A percentile compares a stretch with the other conserved stretches of the same genome.
Evolutionary conservation across 345 rosid genomes (phyloP).

Genomic region (Rhizophora apiculata): DNA sequence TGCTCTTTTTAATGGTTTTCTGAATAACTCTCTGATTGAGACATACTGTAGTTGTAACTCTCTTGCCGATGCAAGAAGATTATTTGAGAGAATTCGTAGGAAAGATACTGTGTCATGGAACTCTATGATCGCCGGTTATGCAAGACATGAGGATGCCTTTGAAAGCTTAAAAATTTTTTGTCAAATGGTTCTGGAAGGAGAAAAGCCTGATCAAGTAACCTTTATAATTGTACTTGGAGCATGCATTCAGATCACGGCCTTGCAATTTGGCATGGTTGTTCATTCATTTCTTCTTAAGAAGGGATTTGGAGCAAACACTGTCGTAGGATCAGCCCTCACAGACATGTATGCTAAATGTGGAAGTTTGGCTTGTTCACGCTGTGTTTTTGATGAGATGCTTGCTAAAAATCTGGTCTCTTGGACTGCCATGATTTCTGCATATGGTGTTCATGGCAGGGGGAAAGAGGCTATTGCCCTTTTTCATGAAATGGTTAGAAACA

Average conservation of each 20-base stretch:
- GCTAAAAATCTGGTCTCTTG: conserved; percentile 19
- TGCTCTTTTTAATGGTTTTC: not conserved
- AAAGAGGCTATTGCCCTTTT: conserved; percentile 23
- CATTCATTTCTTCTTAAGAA: conserved; percentile 22
- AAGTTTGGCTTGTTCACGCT: conserved; percentile 18
- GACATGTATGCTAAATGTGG: conserved; percentile 33
- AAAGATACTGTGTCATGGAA: conserved; percentile 29
- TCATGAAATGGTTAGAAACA: conserved; percentile 17
- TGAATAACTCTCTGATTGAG: conserved; percentile 29
- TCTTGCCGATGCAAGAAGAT: conserved; percentile 16
- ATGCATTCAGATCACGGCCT: conserved; percentile 26
- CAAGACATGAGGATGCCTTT: conserved; percentile 17
- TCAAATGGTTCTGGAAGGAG: conserved; percentile 26
- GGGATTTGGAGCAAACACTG: conserved; percentile 15
- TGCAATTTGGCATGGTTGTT: conserved; percentile 32
- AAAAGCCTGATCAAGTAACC: conserved; percentile 22
- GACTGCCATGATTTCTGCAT: conserved; percentile 31
- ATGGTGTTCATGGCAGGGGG: conserved; percentile 25
- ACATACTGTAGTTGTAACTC: conserved; percentile 23
- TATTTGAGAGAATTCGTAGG: conserved; percentile 16
- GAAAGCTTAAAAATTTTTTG: conserved; percentile 30
- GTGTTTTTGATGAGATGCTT: conserved; percentile 22
- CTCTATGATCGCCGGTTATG: conserved; percentile 26
- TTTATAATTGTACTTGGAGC: conserved; percentile 25
- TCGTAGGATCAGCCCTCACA: conserved; percentile 26